Conservation (phyloP, 495 filamentous ascomycete species). For the Neurospora sp. region DNA sequence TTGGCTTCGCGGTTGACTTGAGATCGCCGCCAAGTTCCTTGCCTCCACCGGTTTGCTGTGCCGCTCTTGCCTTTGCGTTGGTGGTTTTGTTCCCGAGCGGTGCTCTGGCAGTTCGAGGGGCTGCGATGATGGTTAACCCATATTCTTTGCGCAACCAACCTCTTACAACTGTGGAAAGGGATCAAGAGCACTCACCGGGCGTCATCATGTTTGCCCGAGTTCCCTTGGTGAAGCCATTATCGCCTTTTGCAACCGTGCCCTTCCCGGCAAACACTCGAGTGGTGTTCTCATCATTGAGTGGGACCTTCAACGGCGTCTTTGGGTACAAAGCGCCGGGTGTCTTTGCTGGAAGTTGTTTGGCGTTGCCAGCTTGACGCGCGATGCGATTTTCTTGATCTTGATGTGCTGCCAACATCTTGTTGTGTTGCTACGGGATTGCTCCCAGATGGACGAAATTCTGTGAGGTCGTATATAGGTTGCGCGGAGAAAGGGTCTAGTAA, state of each 20-base stretch:
- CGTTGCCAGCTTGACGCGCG: constrained; percentile 62
- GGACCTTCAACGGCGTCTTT: constrained; percentile 77
- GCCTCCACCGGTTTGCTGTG: constrained; percentile 42
- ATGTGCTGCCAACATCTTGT: constrained; percentile 59
- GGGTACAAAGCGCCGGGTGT: constrained; percentile 66
- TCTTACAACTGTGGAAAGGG: constrained; percentile 12
- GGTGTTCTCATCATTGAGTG: constrained; percentile 78
- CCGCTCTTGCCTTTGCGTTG: constrained; percentile 73
- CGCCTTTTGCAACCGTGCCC: constrained; percentile 49
- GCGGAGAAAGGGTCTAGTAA: not conserved
- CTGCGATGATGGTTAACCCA: constrained; percentile 32
- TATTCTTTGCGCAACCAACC: constrained; percentile 38
- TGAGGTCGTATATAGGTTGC: not conserved
- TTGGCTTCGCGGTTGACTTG: constrained; percentile 29
- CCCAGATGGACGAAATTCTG: not conserved
- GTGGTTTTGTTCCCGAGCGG: constrained; percentile 90
- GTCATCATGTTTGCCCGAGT: constrained; percentile 52
- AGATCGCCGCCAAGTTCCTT: constrained; percentile 31
- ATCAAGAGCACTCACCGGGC: constrained; percentile 33
- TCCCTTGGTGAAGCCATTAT: constrained; percentile 34
- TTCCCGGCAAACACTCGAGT: constrained; percentile 53
- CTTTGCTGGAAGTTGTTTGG: constrained; percentile 68
- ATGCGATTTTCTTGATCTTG: constrained; percentile 85
- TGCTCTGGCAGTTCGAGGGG: constrained; percentile 56
- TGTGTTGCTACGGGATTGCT: not conserved